Evolutionary conservation across 257 asterid genomes (phyloP), one percentile per base, ranked within the genome.

Genomic region (Forsythia viridissima): DNA sequence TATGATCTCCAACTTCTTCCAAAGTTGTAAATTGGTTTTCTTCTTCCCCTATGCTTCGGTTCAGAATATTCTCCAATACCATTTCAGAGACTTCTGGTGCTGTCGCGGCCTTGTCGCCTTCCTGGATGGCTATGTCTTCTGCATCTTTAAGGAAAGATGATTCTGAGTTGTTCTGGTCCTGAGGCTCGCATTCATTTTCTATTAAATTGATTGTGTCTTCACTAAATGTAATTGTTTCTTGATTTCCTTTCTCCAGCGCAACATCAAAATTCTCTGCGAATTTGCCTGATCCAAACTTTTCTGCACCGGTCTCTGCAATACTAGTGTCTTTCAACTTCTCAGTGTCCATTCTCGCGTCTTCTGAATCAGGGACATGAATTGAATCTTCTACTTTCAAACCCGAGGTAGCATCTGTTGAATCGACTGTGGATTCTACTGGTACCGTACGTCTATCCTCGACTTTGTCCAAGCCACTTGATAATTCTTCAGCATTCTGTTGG

Each of bases 401-500:
- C 20, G 70, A 21, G 3, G 70, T 63, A 11, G n/a, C 70, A 21
- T 63, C 70, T 21, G 70, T 37, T 21, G 37, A 21, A 61, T 61
- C 38, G 18, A 13, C 59, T 46, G 55, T 11, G 55, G 55, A 51
- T 51, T 63, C 70, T 12, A 34, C 51, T 16, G 36, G 65, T 34
- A 68, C 66, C 42, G 42, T 11, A 10, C 67, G 6, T 9, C 52
- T 74, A 43, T 40, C 76, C 41, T 41, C 82, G 37, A 68, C 78
- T 75, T 71, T n/a, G 21, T 66, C 79, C 24, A 38, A 18, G 71
- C 10, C 37, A 42, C 21, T 65, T 16, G 74, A 76, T 63, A 63
- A 24, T 74, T 81, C 77, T 73, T 76, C 86, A 63, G 36, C 81
- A 6, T 77, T 66, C 37, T 70, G 73, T 74, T 70, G 76, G 78